Base-by-base conservation (phyloP, 306 rosid genomes). In the Lablab purpureus region DNA sequence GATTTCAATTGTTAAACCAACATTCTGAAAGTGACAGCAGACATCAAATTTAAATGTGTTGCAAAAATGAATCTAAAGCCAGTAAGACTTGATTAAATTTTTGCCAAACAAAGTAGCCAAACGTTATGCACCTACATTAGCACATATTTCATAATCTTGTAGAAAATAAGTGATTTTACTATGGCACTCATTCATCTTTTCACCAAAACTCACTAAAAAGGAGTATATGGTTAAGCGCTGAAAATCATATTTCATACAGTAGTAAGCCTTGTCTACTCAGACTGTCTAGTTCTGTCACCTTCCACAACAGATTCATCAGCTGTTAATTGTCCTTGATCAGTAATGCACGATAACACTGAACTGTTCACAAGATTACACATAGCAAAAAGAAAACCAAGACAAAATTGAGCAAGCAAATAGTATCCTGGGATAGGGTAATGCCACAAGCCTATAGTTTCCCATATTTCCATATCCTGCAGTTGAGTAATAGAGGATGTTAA, bases 391-490 rank as follows among this genome's bases (percentile, higher is more conserved):
- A 92, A 83, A 78, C 94, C 98, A 73, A 94, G 94, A 83, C 96
- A 86, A 85, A 89, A 94, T 73, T 94, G 98, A 46, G 98, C 98
- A 66, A 94, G 94, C 86, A 94, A 85, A 81, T 87, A 92, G 82
- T 87, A 94, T 67, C 96, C 98, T 67, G 97, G 97, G 79, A 88
- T 87, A 54, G 97, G 87, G 90, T 94, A 89, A 81, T 92, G 97
- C 96, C 98, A 94, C 87, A 92, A 87, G 76, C 98, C 98, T 60
- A 91, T 84, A 90, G 92, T 92, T 89, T 94, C 97, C 97, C 98
- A 92, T 59, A 94, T 91, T 74, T 88, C 87, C 89, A 84, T 94
- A 87, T 91, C 89, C 98, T 92, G 90, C 81, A 83, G 71, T 80
- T 62, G 65, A 71, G 85, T 63, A 73, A 54, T 30, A 63, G 19